Evolutionary conservation across 371 early-diverging fungal genomes (phyloP).

Genomic region (Circinella umbellata): DNA sequence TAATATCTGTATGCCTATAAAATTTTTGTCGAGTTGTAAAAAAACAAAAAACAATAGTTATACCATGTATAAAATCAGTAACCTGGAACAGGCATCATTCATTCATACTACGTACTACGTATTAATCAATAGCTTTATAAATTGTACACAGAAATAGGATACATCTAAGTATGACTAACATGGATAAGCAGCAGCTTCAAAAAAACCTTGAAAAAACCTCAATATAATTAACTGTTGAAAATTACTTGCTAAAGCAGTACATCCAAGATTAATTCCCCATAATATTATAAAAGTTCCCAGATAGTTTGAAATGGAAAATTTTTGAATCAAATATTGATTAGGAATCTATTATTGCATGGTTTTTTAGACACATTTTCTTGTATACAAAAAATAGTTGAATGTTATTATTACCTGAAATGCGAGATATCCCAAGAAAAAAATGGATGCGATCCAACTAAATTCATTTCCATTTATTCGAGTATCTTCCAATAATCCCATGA

Average conservation of each 20-base stretch:
- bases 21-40: neutral
- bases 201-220: constrained; percentile 37
- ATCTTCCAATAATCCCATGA: constrained; percentile 31
- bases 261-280: constrained; percentile 29
- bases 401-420: constrained; percentile 24
- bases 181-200: constrained; percentile 40
- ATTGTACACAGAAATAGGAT: neutral
- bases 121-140: too few species aligned
- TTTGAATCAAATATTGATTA: constrained; percentile 33
- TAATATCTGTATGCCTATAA: constrained; percentile 14
- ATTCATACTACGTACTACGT: too few species aligned
- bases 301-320: constrained; percentile 30
- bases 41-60: too few species aligned
- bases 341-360: constrained; percentile 21
- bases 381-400: too few species aligned
- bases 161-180: neutral
- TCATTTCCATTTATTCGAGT: constrained; percentile 17
- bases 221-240: constrained; percentile 33
- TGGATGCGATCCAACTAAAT: constrained; percentile 32
- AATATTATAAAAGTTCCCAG: constrained; percentile 26
- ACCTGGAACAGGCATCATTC: too few species aligned
- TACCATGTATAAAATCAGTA: too few species aligned
- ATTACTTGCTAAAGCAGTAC: constrained; percentile 20
- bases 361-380: too few species aligned
- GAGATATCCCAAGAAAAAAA: constrained; percentile 39